Evolutionary conservation across 129 eudicot genomes (phyloP).

Genomic region (Chrysanthemum seticuspe): DNA sequence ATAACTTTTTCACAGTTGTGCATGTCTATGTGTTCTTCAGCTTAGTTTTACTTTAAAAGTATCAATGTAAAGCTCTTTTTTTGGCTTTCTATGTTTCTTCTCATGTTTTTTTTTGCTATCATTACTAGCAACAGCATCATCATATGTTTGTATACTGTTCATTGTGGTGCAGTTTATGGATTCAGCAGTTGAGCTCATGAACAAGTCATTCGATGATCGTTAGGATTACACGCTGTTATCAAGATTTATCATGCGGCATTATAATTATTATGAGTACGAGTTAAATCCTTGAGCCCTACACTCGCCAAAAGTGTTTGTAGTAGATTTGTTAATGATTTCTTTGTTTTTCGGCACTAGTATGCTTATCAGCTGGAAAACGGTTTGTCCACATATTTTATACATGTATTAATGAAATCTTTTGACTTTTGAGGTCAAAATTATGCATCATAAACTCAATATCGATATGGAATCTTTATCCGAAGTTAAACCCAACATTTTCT

Average conservation of each 20-base stretch:
- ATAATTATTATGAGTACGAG: constrained; percentile 20
- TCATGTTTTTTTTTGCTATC: background rate
- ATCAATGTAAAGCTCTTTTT: background rate
- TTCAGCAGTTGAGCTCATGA: constrained; percentile 78
- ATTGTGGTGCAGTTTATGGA: constrained; percentile 80
- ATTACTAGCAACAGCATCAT: background rate
- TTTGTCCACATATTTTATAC: background rate
- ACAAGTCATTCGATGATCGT: constrained; percentile 71
- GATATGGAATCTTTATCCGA: background rate
- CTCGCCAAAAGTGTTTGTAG: constrained; percentile 13
- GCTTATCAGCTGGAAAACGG: constrained; percentile 3
- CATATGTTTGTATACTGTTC: constrained; percentile 14
- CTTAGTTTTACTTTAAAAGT: background rate
- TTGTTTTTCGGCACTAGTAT: constrained; percentile 16
- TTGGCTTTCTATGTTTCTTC: background rate
- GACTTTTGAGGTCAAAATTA: background rate
- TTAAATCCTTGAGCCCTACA: constrained; percentile 14
- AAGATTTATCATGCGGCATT: constrained; percentile 12
- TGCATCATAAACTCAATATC: background rate
- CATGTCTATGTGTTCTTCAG: constrained; percentile 23
- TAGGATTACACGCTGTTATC: constrained; percentile 30
- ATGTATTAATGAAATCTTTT: background rate
- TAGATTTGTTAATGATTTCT: constrained; percentile 20
- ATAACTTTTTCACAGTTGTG: background rate
- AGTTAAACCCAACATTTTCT: background rate